Evolutionary conservation across 2,329 filamentous ascomycete genomes (phyloP), one percentile per base, ranked within the genome.

Genomic region (Aspergillus ibericus): DNA sequence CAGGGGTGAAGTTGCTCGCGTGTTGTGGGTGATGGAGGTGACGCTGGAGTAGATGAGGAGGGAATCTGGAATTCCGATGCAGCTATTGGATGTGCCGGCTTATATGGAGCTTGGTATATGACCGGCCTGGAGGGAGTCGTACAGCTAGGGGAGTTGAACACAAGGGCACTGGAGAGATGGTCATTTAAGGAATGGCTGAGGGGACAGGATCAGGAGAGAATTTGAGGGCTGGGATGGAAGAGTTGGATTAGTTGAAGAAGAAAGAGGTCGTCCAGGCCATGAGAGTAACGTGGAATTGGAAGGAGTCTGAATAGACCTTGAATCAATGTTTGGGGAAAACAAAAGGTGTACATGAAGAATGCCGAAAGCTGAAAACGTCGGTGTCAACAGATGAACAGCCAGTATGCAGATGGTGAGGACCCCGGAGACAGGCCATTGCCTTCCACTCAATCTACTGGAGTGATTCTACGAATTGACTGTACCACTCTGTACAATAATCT

Each of bases 1-100:
- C 75, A 0, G 73, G 76, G 0, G 77, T 69, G 1, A 80, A 77
- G 27, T 66, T 83, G 1, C 63, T 82, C 1, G 81, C 79, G 0
- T 82, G 80, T 55, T 76, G 81, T 49, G 74, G 71, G 48, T 70
- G 13, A 58, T 75, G 1, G 58, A 71, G 7, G 54, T 77, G 50
- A 64, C 59, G 0, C 55, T 67, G 3, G 66, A 77, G 15, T 63
- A 68, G 1, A 77, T 81, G 71, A 66, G 73, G 51, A 53, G 58
- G 12, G 48, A 59, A 13, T 59, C 59, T 7, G 60, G 59, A 0
- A 52, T 72, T 12, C 70, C 71, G 2, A 50, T 63, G 53, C 68
- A 82, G 56, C 60, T 79, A 1, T 60, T 80, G 7, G 69, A 79
- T 18, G 74, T 68, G 0, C 62, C 70, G 6, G 66, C 61, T 0